A percentile compares a stretch with the other conserved stretches of the same genome.
Evolutionary conservation across 352 stramenopile genomes (phyloP).

Genomic region (Phytopythium aichiense): DNA sequence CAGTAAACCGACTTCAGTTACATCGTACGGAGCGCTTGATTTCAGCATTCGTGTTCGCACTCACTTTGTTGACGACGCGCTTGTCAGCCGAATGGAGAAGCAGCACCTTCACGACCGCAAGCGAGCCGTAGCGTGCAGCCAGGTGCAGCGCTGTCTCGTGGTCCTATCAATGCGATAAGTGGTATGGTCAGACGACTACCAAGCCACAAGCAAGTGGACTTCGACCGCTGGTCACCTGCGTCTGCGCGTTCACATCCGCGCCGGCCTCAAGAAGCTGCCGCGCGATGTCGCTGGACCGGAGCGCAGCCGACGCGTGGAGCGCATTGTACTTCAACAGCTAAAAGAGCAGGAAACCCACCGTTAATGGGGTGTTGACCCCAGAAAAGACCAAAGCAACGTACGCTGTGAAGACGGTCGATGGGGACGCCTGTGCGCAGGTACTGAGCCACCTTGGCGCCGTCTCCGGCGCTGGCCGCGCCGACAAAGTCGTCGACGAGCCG

Average conservation of each 20-base stretch:
- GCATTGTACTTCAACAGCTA: slow-evolving; percentile 48
- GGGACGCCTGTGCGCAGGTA: slow-evolving; percentile 51
- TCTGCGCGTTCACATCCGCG: slow-evolving; percentile 36
- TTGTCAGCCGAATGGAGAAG: slow-evolving; percentile 31
- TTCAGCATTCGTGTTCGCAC: not conserved
- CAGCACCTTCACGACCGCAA: slow-evolving; percentile 30
- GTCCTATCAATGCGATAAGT: slow-evolving; percentile 11
- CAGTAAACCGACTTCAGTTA: not conserved
- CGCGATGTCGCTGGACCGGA: slow-evolving; percentile 27
- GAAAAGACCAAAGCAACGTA: slow-evolving; percentile 6
- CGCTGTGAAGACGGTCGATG: slow-evolving; percentile 49
- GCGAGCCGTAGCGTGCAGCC: slow-evolving; percentile 37
- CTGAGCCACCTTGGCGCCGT: slow-evolving; percentile 39
- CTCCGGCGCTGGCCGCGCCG: slow-evolving; percentile 30
- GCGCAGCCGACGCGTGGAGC: slow-evolving; percentile 38
- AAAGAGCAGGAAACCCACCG: not conserved
- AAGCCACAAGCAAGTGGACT: too few relatives aligned
- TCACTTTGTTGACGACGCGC: slow-evolving; percentile 26
- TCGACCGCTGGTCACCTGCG: slow-evolving; percentile 8
- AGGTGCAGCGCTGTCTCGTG: slow-evolving; percentile 37
- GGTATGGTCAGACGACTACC: not conserved
- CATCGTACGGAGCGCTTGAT: too few relatives aligned
- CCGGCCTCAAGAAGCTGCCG: slow-evolving; percentile 44
- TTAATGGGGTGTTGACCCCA: not conserved
- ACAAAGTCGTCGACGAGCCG: slow-evolving; percentile 64